Percentiles rank a stretch among this genome's conserved stretches.
Evolutionary conservation across 768 basidiomycete species (phyloP).

Genomic region (Amanita jacksonii): DNA sequence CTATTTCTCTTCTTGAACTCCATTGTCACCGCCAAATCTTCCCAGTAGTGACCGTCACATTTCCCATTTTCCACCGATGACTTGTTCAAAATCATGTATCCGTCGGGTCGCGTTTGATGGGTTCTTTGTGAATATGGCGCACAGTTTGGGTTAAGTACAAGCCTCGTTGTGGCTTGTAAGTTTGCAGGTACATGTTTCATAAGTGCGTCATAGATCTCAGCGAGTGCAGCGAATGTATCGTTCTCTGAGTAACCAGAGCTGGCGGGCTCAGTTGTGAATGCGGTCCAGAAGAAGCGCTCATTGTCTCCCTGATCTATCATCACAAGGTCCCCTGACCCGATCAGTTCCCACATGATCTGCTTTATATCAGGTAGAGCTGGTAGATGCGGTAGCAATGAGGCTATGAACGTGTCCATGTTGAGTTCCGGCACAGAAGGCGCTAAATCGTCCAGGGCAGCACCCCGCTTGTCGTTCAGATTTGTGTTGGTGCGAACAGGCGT

Average conservation of each 20-base stretch:
- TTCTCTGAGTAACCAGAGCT: not conserved
- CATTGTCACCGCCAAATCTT: constrained; percentile 1
- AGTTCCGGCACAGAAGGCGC: too few relatives aligned
- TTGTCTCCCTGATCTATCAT: not conserved
- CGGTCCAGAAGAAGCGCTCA: not conserved
- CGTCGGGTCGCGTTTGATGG: not conserved
- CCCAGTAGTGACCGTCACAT: not conserved
- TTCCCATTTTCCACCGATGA: constrained; percentile 1
- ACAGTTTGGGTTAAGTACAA: not conserved
- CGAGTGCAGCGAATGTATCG: constrained; percentile 1
- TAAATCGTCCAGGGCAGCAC: not conserved
- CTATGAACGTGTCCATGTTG: not conserved
- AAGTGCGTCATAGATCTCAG: constrained; percentile 1
- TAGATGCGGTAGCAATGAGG: too few relatives aligned
- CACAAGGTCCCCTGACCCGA: not conserved
- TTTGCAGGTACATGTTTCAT: not conserved
- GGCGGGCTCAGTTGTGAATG: not conserved
- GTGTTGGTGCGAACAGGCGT: not conserved
- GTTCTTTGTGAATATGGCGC: constrained; percentile 1
- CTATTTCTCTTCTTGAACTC: not conserved
- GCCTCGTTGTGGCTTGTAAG: not conserved
- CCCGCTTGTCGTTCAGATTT: constrained; percentile 2
- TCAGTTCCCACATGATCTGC: not conserved
- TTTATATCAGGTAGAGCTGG: too few relatives aligned
- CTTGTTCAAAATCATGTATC: constrained; percentile 3